Evolutionary conservation across 164 flowering plant genomes (phyloP).

Genomic region (Magnolia changhungtana): DNA sequence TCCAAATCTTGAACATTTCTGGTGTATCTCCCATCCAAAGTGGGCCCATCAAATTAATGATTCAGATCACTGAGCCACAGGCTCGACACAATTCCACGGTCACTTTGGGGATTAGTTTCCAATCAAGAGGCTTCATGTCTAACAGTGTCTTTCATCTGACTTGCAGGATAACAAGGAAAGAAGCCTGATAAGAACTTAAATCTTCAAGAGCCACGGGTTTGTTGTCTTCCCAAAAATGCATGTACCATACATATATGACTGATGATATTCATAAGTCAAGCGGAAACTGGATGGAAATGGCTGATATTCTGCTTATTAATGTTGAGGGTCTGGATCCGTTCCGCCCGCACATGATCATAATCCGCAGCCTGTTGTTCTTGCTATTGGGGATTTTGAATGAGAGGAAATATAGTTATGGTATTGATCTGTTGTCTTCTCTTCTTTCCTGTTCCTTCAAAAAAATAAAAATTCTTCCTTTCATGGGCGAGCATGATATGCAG

Average conservation of each 20-base stretch:
- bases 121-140: not conserved
- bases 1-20: not conserved
- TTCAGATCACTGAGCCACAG: not conserved
- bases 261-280: not conserved
- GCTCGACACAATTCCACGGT: not conserved
- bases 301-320: not conserved
- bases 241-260: conserved; percentile 1
- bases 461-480: too few species aligned
- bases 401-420: too few species aligned
- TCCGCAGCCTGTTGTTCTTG: not conserved
- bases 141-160: not conserved
- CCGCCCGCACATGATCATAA: not conserved
- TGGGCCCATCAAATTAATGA: not conserved
- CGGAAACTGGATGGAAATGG: not conserved
- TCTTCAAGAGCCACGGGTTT: not conserved
- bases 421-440: too few species aligned
- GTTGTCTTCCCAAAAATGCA: not conserved
- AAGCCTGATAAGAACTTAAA: conserved; percentile 51
- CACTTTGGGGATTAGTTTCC: not conserved
- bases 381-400: too few species aligned
- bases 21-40: not conserved
- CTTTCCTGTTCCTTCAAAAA: too few species aligned
- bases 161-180: conserved; percentile 89
- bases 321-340: not conserved
- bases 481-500: too few species aligned